Evolutionary conservation across 192 early-diverging fungal species (phyloP), one percentile per base, ranked within the genome.

Genomic region (Podila clonocystis): DNA sequence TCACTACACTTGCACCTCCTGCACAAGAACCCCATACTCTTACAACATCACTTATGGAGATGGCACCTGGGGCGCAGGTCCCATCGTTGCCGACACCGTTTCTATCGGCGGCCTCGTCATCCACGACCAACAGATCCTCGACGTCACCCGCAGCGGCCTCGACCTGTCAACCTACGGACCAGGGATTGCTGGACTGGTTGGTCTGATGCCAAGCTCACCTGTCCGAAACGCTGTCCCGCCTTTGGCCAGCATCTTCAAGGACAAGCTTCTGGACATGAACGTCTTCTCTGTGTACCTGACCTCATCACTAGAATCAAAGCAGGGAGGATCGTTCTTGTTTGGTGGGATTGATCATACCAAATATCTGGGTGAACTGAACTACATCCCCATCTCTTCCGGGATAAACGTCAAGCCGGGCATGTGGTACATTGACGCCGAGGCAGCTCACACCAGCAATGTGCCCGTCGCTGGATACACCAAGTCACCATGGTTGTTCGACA

Each of bases 41-140:
- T 73, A 80, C 50, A 80, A 80, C 62, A 80, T 80, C 60, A 80
- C 77, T n/a, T 80, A 80, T 58, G 77, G 77, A 15, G 77, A 80
- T 49, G 77, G 77, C 62, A 73, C 77, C 48, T 80, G 77, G 77
- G 77, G 77, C 19, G 77, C 77, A 26, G 77, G 77, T 0, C 77
- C 77, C 2, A 80, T 80, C 34, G 77, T 80, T 3, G 70, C 63
- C 11, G 77, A 80, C 33, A 58, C 55, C 20, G 77, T 80, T 19
- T 48, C 70, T 17, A 80, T 80, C 62, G 77, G 77, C 45, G 77
- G 77, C 26, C 70, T 80, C 17, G 63, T 69, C 41, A 69, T 80
- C 34, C 60, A 80, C 17, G 50, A 73, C 62, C 77, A 80, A 58
- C 77, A 80, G 50, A 80, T 80, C 50, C 45, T 80, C 49, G 77